Evolutionary conservation across 1,139 yeast genomes (phyloP).

Genomic region (Pneumocystis canis): DNA sequence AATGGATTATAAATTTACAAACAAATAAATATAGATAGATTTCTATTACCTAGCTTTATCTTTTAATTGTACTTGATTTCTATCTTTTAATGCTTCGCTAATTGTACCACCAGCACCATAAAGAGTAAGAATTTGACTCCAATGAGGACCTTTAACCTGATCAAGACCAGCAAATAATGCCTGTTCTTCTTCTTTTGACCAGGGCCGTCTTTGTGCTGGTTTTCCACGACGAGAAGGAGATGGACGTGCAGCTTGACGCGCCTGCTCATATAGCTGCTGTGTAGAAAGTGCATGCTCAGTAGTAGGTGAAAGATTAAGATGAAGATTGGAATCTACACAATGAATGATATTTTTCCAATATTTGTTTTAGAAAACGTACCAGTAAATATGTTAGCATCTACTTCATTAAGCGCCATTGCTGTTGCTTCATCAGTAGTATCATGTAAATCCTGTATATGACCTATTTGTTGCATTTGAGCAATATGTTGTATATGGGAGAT

Average conservation of each 20-base stretch:
- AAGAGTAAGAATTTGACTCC: conserved; percentile 70
- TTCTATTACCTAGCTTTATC: conserved; percentile 96
- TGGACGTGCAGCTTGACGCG: conserved; percentile 3
- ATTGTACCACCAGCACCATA: conserved; percentile 88
- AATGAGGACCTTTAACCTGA: conserved; percentile 66
- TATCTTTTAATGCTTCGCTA: conserved; percentile 66
- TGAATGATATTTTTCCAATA: not conserved
- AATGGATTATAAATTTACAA: conserved; percentile 44
- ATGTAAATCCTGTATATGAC: not conserved
- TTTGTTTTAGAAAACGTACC: not conserved
- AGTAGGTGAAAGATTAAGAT: not conserved
- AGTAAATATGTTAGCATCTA: not conserved
- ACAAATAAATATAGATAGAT: conserved; percentile 56
- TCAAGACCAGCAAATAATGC: conserved; percentile 73
- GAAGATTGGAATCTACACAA: not conserved
- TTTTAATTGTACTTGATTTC: conserved; percentile 81
- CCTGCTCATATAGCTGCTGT: conserved; percentile 3
- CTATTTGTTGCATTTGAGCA: not conserved
- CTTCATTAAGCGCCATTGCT: not conserved
- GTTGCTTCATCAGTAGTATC: not conserved
- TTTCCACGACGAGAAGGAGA: conserved; percentile 7
- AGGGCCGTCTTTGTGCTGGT: conserved; percentile 41
- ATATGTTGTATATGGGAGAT: not conserved
- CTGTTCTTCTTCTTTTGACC: conserved; percentile 82
- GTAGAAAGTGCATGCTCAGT: not conserved